Evolutionary conservation across 305 asterid genomes (phyloP), one percentile per base, ranked within the genome.

Genomic region (Ilex paraguariensis): DNA sequence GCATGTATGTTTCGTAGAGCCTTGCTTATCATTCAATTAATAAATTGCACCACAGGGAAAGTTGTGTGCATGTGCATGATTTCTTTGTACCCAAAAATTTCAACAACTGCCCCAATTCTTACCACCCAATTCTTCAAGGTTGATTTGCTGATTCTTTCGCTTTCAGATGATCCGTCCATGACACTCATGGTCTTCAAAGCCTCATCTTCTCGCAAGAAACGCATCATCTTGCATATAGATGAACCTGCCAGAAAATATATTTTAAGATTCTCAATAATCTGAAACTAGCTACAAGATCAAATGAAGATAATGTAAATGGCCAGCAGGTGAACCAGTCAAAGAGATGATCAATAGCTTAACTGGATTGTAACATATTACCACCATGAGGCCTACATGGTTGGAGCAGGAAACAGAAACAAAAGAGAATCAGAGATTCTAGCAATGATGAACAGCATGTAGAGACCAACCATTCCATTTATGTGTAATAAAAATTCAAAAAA

Each of bases 91-190:
- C 6, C 6, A 36, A 36, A 36, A 5, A 36, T 36, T 36, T 36
- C 6, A 8, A 2, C 9, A 36, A 36, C 6, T 36, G 7, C 6
- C 9, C 42, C 42, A 36, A 56, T 67, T 40, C 86, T 3, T 84
- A 93, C 99, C 99, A 94, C 96, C 99, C 98, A 94, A 55, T 54
- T 83, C 70, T 90, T 88, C 11, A 94, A 84, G 58, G 91, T 71
- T 13, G 83, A 75, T 77, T 81, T 94, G 84, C 93, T 86, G 81
- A 94, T 86, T 66, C 45, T 88, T 16, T 77, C 84, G 36, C 76
- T 70, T 46, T 86, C 95, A 0, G 70, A 31, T 33, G 96, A 84
- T 65, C 96, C 96, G 70, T 91, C 99, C 16, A 83, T 75, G n/a
- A 73, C 48, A 58, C 69, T 75, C 70, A 85, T 64, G 31, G 84